A percentile compares a stretch with the other conserved stretches of the same genome.
phyloP scores from a whole-genome alignment of 805 yeast genomes.

The Pachysolen tannophilus region DNA sequence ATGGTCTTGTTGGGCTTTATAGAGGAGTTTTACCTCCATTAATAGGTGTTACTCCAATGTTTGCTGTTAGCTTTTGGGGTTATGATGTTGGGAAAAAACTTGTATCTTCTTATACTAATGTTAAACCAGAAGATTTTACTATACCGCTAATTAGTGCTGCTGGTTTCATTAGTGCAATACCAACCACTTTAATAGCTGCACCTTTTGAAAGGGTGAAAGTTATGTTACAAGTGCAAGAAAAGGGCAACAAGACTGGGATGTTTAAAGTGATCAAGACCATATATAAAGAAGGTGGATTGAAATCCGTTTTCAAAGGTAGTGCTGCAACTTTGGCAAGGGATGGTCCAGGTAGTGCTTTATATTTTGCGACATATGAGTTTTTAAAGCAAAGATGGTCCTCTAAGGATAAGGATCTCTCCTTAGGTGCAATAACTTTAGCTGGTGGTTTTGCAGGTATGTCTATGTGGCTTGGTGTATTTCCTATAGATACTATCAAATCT shows the following conservation, averaged over 20 bases:
- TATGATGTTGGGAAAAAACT: constrained; percentile 85
- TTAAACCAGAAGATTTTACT: constrained; percentile 35
- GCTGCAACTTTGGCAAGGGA: constrained; percentile 90
- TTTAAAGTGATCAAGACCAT: constrained; percentile 57
- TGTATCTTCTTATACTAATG: constrained; percentile 38
- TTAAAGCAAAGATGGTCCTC: constrained; percentile 56
- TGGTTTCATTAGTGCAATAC: constrained; percentile 90
- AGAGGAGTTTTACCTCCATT: constrained; percentile 93
- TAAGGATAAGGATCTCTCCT: constrained; percentile 51
- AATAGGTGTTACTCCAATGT: constrained; percentile 97
- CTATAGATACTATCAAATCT: constrained; percentile 89
- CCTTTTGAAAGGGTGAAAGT: constrained; percentile 96
- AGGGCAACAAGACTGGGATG: constrained; percentile 38
- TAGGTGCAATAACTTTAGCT: constrained; percentile 73
- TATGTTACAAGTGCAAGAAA: constrained; percentile 71
- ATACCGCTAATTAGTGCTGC: constrained; percentile 78
- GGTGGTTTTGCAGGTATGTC: constrained; percentile 96
- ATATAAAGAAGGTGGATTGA: constrained; percentile 72
- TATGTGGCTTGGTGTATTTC: constrained; percentile 96
- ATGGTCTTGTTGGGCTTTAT: constrained; percentile 77
- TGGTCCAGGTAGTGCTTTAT: constrained; percentile 95
- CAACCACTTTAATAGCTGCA: constrained; percentile 94
- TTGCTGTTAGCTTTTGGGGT: constrained; percentile 98
- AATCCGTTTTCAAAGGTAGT: constrained; percentile 85
- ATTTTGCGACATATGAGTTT: constrained; percentile 90